phyloP scores from a whole-genome alignment of 306 rosid genomes.

The Hippophae tibetana region DNA sequence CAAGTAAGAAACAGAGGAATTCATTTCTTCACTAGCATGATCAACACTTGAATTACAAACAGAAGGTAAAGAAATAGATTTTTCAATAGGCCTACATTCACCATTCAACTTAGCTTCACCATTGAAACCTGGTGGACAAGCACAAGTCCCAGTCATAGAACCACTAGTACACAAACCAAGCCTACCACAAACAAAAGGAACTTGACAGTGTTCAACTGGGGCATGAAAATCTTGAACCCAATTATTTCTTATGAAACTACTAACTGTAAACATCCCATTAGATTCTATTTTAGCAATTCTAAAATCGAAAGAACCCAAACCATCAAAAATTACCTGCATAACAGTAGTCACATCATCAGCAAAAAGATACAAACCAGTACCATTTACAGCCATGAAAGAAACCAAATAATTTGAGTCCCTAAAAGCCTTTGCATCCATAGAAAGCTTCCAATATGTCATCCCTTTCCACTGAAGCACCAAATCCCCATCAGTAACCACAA shows the following conservation, averaged over 20 bases:
- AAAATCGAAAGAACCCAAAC: neutral
- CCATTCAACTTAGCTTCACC: neutral
- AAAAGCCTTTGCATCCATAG: neutral
- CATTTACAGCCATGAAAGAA: slow-evolving; percentile 11
- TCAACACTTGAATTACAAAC: slow-evolving; percentile 3
- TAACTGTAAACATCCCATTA: slow-evolving; percentile 8
- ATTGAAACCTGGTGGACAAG: slow-evolving; percentile 11
- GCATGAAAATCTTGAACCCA: slow-evolving; percentile 6
- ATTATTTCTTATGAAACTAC: neutral
- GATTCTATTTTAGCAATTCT: slow-evolving; percentile 5
- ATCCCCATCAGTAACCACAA: slow-evolving; percentile 1
- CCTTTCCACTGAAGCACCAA: slow-evolving; percentile 15
- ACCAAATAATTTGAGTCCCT: slow-evolving; percentile 10
- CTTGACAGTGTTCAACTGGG: slow-evolving; percentile 8
- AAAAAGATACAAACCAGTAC: slow-evolving; percentile 11
- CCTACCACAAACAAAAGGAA: slow-evolving; percentile 10
- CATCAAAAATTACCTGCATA: neutral
- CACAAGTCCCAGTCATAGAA: neutral
- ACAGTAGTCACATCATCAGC: neutral
- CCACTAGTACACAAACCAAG: slow-evolving; percentile 6
- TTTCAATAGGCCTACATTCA: slow-evolving; percentile 8
- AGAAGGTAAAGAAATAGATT: slow-evolving; percentile 13
- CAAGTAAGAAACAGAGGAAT: slow-evolving; percentile 13
- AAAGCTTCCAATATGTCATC: slow-evolving; percentile 17
- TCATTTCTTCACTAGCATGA: neutral